Evolutionary conservation across 176 grass and related monocot genomes (phyloP), one percentile per base, ranked within the genome.

Genomic region (Microstegium vimineum): DNA sequence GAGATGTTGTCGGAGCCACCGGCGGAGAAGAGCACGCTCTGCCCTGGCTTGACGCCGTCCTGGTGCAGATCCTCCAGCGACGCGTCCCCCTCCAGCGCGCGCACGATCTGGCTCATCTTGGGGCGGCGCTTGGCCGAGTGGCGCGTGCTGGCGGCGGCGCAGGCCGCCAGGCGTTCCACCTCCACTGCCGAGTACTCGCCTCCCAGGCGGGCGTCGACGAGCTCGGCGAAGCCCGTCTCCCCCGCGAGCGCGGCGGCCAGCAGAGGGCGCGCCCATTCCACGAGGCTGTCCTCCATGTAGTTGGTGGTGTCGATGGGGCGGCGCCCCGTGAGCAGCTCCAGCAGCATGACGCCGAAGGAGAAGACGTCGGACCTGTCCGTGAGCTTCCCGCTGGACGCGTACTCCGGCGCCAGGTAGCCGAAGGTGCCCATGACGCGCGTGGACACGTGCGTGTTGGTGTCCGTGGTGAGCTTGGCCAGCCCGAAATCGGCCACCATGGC

Each of bases 261-360:
- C 22, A 92, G 8, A 7, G 83, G 90, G 13, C 75, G 40, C 75
- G 75, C 90, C 90, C 90, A 92, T 18, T 92, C 86, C 5, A 92
- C 90, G 42, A 92, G 85, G 87, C 83, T 92, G 69, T 92, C 90
- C 20, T 92, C 90, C 86, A 88, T 92, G 20, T 49, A 62, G 45
- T 79, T 62, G 10, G 74, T 7, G 3, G 70, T 78, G 67, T 89
- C 86, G 43, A 92, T 67, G n/a, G 90, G 90, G 1, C 86, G 69
- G 1, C 83, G 62, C 5, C 90, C 86, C 5, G 90, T 89, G 57
- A 92, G 37, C 12, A 92, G 79, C 90, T 92, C 90, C 27, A 92
- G 79, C 56, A 92, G 86, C 90, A 92, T 92, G 8, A 92, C 86
- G 17, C 86, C 90, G 62, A 89, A 92, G 46, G 90, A 92, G 90